These are phyloP conservation scores for Collybia nuda DNA, from an alignment of 768 basidiomycete species.

Conservation along the genomic window DNA sequence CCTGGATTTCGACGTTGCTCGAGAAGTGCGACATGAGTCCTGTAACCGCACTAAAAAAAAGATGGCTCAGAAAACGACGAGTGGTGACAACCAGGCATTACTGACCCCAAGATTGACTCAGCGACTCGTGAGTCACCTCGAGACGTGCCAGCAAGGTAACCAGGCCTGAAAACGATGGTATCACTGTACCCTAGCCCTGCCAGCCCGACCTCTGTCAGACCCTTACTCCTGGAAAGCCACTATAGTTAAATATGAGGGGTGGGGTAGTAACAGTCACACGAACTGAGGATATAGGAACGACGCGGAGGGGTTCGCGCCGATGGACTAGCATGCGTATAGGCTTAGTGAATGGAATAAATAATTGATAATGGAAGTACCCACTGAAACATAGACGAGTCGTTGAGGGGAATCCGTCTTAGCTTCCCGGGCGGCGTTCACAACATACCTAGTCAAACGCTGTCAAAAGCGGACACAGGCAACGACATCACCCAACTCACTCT, in stretches of 20 bases:
- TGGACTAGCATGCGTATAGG: conserved; percentile 31
- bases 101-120: conserved; percentile 47
- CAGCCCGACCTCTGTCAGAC: conserved; percentile 68
- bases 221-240: conserved; percentile 56
- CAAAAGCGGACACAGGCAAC: background rate
- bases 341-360: background rate
- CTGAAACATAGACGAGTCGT: conserved; percentile 71
- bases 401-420: conserved; percentile 60
- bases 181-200: conserved; percentile 70
- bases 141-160: conserved; percentile 44
- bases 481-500: conserved; percentile 47
- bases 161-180: conserved; percentile 70
- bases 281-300: conserved; percentile 52
- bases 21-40: conserved; percentile 36
- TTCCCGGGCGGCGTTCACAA: conserved; percentile 68
- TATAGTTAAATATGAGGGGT: conserved; percentile 2
- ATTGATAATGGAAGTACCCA: conserved; percentile 24
- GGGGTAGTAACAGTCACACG: conserved; percentile 5
- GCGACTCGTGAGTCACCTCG: conserved; percentile 35
- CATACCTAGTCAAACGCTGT: conserved; percentile 46
- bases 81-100: background rate
- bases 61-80: background rate
- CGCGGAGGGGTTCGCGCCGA: conserved; percentile 48
- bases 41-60: conserved; percentile 30
- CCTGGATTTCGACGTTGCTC: conserved; percentile 43